Evolutionary conservation across 2,329 filamentous ascomycete genomes (phyloP).

Genomic region (Ploettnerulaceae sp.): DNA sequence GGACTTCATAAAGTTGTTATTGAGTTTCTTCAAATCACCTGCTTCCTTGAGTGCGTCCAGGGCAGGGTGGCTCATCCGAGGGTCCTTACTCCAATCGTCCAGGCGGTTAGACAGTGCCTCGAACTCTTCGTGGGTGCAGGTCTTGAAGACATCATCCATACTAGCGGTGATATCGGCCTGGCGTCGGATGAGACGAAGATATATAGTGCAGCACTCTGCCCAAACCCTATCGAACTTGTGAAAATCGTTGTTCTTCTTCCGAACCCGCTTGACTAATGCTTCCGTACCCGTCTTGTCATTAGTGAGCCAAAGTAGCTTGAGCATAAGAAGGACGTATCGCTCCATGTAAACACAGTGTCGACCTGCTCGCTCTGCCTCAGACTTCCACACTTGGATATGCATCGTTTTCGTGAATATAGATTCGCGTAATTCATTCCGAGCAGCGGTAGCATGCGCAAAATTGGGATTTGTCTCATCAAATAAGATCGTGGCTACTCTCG

Average conservation of each 20-base stretch:
- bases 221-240: conserved; percentile 27
- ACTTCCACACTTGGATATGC: conserved; percentile 69
- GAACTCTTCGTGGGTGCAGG: conserved; percentile 61
- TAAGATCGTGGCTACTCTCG: conserved; percentile 55
- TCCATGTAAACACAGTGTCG: conserved; percentile 70
- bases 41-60: conserved; percentile 62
- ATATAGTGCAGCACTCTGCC: conserved; percentile 29
- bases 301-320: conserved; percentile 54
- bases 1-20: conserved; percentile 76
- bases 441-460: conserved; percentile 44
- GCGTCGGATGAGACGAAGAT: conserved; percentile 49
- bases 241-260: conserved; percentile 55
- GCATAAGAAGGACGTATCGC: conserved; percentile 65
- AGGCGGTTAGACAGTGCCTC: conserved; percentile 52
- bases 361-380: conserved; percentile 63
- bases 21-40: conserved; percentile 71
- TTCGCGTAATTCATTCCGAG: conserved; percentile 60
- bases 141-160: conserved; percentile 63
- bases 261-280: conserved; percentile 56
- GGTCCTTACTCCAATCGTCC: conserved; percentile 52
- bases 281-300: conserved; percentile 60
- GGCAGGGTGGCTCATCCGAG: conserved; percentile 42
- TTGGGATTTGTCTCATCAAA: conserved; percentile 50
- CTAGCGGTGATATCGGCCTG: conserved; percentile 53
- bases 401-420: conserved; percentile 74